Conservation (phyloP, 2,329 filamentous ascomycete genomes). For the Penicillium psychrosexuale region DNA sequence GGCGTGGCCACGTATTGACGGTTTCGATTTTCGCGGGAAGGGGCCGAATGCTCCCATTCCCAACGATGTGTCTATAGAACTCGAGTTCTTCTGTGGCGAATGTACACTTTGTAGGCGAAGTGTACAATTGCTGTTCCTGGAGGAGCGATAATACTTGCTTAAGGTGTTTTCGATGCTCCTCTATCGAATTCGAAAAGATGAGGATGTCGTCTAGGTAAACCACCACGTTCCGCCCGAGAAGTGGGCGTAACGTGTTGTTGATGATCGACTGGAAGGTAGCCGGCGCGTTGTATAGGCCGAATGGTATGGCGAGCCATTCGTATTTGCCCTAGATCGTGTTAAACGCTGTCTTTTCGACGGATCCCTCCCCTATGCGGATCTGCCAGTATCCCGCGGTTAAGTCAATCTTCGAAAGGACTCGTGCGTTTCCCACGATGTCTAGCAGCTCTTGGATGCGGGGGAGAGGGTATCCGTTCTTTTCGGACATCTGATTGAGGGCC, state of each 20-base stretch:
- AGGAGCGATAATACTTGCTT: not conserved
- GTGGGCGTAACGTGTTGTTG: not conserved
- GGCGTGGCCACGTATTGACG: not conserved
- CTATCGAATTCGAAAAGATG: not conserved
- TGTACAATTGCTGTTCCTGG: not conserved
- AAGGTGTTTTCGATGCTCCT: not conserved
- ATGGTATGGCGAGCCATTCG: not conserved
- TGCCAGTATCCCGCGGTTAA: not conserved
- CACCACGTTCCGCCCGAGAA: not conserved
- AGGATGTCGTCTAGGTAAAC: slow-evolving; percentile 1
- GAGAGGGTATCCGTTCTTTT: not conserved
- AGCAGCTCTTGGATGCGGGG: not conserved
- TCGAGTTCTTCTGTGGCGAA: not conserved
- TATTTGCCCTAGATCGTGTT: slow-evolving; percentile 7
- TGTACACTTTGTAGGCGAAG: not conserved
- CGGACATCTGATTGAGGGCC: not conserved
- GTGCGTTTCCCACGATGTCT: not conserved
- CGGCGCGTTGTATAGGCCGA: not conserved
- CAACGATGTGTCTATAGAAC: slow-evolving; percentile 5
- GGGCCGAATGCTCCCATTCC: not conserved
- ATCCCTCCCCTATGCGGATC: not conserved
- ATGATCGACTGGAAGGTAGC: not conserved
- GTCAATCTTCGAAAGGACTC: not conserved
- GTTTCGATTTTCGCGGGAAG: not conserved
- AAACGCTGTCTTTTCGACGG: not conserved